Conservation (phyloP, 2,329 filamentous ascomycete species). For the Aspergillus sp. region DNA sequence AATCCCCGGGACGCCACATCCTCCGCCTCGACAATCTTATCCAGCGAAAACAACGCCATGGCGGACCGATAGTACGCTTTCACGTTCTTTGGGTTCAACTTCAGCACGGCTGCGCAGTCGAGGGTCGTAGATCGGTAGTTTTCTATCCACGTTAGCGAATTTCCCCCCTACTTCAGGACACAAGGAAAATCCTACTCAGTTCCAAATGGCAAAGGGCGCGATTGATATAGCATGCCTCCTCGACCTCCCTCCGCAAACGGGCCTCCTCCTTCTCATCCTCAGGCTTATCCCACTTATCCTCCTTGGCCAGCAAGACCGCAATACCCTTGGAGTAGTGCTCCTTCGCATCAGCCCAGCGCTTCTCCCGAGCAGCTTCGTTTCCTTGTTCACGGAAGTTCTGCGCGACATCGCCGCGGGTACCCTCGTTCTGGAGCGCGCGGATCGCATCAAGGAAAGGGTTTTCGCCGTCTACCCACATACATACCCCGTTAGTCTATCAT, state of each 20-base stretch:
- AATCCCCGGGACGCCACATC: constrained; percentile 77
- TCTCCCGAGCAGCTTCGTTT: constrained; percentile 79
- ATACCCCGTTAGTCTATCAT: neutral
- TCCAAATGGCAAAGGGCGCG: constrained; percentile 87
- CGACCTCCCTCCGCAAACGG: constrained; percentile 61
- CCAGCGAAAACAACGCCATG: constrained; percentile 73
- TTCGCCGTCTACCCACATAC: constrained; percentile 55
- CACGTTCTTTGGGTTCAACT: constrained; percentile 75
- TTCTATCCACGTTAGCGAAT: constrained; percentile 45
- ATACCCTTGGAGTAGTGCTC: constrained; percentile 93
- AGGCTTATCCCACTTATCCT: constrained; percentile 55
- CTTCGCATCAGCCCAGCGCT: constrained; percentile 76
- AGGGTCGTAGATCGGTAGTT: constrained; percentile 86
- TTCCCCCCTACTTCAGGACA: neutral
- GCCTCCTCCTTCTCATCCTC: constrained; percentile 60
- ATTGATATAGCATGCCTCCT: constrained; percentile 81
- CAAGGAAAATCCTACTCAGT: constrained; percentile 57
- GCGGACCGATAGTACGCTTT: constrained; percentile 91
- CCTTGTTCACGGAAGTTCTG: constrained; percentile 86
- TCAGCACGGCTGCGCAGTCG: constrained; percentile 78
- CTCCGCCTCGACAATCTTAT: constrained; percentile 75
- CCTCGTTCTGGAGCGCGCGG: constrained; percentile 88
- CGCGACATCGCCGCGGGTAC: constrained; percentile 79
- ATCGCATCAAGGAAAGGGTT: constrained; percentile 84
- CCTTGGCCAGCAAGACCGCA: constrained; percentile 66